phyloP scores from a whole-genome alignment of 2,329 filamentous ascomycete genomes.

The Meredithiella fracta region DNA sequence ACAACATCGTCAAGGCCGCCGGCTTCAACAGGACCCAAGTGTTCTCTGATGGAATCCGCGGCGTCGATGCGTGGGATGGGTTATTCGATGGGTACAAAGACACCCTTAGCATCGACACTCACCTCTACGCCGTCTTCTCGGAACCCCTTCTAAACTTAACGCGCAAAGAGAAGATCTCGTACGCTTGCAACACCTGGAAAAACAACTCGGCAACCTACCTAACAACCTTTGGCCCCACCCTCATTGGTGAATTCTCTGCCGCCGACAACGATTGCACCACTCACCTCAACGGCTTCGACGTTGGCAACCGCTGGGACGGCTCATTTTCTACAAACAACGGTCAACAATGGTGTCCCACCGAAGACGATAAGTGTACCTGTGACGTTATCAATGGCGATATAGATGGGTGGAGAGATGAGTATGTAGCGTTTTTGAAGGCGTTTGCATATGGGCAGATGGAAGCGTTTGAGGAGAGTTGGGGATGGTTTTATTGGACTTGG shows the following conservation, averaged over 20 bases:
- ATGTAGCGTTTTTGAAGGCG: conserved; percentile 51
- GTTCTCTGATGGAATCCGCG: conserved; percentile 60
- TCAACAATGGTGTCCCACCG: conserved; percentile 42
- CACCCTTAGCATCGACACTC: conserved; percentile 54
- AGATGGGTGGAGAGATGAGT: conserved; percentile 24
- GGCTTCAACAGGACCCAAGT: conserved; percentile 43
- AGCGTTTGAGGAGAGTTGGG: conserved; percentile 55
- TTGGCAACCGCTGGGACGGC: conserved; percentile 57
- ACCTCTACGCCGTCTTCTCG: conserved; percentile 70
- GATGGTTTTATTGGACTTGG: conserved; percentile 79
- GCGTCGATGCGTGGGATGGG: conserved; percentile 54
- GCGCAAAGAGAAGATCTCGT: conserved; percentile 50
- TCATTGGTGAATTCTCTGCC: conserved; percentile 64
- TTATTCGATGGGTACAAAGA: conserved; percentile 40
- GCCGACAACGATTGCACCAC: conserved; percentile 50
- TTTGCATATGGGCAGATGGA: conserved; percentile 65
- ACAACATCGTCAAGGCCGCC: conserved; percentile 40
- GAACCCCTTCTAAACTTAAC: conserved; percentile 46
- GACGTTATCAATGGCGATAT: conserved; percentile 32
- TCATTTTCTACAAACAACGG: conserved; percentile 41
- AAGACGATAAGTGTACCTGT: conserved; percentile 39
- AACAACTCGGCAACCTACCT: conserved; percentile 33
- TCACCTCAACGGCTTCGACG: conserved; percentile 52
- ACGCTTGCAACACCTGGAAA: conserved; percentile 53
- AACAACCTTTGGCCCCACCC: conserved; percentile 46